Percentiles rank a stretch among this genome's conserved stretches.
Evolutionary conservation across 495 filamentous ascomycete species (phyloP).

Genomic region (Aspergillus funiculosus): DNA sequence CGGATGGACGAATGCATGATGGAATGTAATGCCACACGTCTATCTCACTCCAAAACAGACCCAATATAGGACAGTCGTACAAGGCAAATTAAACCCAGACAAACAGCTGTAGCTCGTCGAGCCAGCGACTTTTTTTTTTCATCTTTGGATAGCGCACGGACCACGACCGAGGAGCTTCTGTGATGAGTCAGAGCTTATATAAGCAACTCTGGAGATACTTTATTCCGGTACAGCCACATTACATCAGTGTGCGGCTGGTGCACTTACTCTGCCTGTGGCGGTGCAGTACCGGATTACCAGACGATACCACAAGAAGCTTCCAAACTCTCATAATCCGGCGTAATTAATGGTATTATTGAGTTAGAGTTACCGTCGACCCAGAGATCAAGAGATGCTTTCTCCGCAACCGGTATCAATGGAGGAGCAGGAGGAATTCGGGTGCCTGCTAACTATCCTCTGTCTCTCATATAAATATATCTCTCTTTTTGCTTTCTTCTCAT

Average conservation of each 20-base stretch:
- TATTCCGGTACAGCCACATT: neutral
- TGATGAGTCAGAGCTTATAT: conserved; percentile 12
- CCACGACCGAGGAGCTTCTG: conserved; percentile 8
- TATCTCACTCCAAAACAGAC: too few relatives aligned
- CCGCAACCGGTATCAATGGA: conserved; percentile 11
- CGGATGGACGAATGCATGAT: conserved; percentile 50
- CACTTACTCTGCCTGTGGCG: neutral
- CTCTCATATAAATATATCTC: conserved; percentile 4
- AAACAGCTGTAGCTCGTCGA: too few relatives aligned
- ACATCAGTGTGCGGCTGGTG: too few relatives aligned
- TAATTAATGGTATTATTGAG: too few relatives aligned
- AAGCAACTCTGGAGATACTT: neutral
- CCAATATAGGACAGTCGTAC: too few relatives aligned
- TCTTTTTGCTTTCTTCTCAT: neutral
- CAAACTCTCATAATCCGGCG: too few relatives aligned
- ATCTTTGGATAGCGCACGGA: conserved; percentile 26
- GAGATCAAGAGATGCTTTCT: neutral
- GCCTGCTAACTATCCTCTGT: conserved; percentile 13
- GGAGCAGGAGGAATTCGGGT: conserved; percentile 9
- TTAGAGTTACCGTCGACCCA: neutral
- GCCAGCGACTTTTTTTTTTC: conserved; percentile 10
- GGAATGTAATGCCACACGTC: neutral
- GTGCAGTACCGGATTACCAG: neutral
- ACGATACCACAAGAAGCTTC: conserved; percentile 1
- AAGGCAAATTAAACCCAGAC: too few relatives aligned